Evolutionary conservation across 225 moss, liverwort and hornwort species (phyloP).

Genomic region (Pseudoscleropodium purum): DNA sequence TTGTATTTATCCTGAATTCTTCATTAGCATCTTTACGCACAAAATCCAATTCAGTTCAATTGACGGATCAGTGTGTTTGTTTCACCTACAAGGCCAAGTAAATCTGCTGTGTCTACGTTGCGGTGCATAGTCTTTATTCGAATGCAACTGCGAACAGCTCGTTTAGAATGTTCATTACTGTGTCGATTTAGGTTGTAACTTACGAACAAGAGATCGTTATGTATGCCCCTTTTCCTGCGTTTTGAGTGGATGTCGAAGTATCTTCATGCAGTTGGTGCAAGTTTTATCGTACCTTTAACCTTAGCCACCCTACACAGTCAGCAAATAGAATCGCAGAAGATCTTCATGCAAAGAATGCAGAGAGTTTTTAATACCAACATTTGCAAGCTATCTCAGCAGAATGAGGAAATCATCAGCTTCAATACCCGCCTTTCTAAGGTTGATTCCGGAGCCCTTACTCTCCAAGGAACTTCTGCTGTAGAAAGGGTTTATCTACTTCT

Average conservation of each 20-base stretch:
- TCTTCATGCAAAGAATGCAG: conserved; percentile 47
- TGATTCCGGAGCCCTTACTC: neutral
- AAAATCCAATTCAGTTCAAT: neutral
- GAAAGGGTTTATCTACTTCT: neutral
- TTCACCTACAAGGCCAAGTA: neutral
- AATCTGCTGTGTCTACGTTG: neutral
- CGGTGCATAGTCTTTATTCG: neutral
- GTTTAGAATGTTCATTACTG: neutral
- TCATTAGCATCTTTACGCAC: neutral
- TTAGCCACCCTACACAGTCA: conserved; percentile 31
- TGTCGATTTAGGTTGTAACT: neutral
- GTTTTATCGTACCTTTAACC: neutral
- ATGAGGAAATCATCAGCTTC: conserved; percentile 49
- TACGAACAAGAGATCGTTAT: neutral
- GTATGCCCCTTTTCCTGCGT: neutral
- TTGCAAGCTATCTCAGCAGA: conserved; percentile 46
- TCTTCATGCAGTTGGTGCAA: neutral
- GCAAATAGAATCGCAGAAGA: conserved; percentile 42
- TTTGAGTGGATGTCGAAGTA: neutral
- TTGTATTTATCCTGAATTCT: neutral
- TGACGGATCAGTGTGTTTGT: neutral
- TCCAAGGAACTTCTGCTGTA: neutral
- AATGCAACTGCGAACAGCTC: neutral
- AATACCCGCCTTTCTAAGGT: conserved; percentile 57
- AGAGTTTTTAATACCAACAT: conserved; percentile 30